These are phyloP conservation scores for Alternaria triticimaculans DNA, from an alignment of 2,329 filamentous ascomycete species.

Conservation along the genomic window DNA sequence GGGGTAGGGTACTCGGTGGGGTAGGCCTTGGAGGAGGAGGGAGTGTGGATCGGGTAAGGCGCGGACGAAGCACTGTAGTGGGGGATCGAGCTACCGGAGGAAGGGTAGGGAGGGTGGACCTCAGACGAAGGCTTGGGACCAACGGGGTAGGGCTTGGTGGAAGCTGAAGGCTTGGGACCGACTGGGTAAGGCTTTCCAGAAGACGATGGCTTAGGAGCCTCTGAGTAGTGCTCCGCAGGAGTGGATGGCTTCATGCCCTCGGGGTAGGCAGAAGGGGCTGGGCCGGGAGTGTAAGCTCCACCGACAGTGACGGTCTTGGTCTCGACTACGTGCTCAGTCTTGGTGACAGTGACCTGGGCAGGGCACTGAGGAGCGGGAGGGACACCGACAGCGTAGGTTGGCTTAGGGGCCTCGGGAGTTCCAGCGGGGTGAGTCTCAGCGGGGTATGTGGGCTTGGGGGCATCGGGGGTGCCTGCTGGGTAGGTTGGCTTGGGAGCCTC, in stretches of 20 bases:
- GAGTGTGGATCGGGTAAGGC: conserved; percentile 29
- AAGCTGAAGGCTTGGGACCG: conserved; percentile 19
- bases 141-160: background rate
- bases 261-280: conserved; percentile 8
- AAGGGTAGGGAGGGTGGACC: background rate
- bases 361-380: conserved; percentile 29
- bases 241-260: conserved; percentile 4
- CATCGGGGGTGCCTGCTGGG: background rate
- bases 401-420: conserved; percentile 4
- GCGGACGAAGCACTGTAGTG: conserved; percentile 13
- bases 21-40: conserved; percentile 2
- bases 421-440: conserved; percentile 13
- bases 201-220: conserved; percentile 5
- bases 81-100: conserved; percentile 8
- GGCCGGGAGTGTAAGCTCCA: conserved; percentile 3
- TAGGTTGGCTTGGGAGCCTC: conserved; percentile 2
- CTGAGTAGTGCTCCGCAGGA: conserved; percentile 3
- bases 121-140: background rate
- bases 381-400: conserved; percentile 11
- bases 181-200: conserved; percentile 4
- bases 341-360: conserved; percentile 35
- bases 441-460: background rate
- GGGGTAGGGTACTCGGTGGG: background rate
- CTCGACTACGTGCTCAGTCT: conserved; percentile 26
- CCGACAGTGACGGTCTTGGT: conserved; percentile 36